phyloP scores from a whole-genome alignment of 805 yeast genomes.

The Starmerella bacillaris region DNA sequence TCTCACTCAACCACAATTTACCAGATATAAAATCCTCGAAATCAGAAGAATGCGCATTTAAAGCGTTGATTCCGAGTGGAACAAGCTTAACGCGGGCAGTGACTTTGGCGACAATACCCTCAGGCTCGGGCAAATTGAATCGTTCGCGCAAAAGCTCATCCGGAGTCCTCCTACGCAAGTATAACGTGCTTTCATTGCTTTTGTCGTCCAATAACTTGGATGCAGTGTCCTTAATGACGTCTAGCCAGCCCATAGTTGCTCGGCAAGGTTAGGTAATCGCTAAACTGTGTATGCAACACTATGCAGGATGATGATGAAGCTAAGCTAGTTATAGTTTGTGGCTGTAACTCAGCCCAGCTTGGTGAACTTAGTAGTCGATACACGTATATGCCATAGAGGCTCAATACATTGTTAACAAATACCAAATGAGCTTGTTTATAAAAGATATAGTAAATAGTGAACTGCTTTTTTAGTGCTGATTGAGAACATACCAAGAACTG shows the following conservation, averaged over 20 bases:
- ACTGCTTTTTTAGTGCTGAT: too few species aligned
- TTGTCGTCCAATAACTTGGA: slow-evolving; percentile 14
- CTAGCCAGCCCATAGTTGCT: slow-evolving; percentile 20
- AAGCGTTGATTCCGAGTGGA: slow-evolving; percentile 11
- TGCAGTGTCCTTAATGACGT: slow-evolving; percentile 13
- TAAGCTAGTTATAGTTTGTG: too few species aligned
- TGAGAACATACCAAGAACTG: too few species aligned
- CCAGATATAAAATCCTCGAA: slow-evolving; percentile 34
- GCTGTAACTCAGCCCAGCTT: too few species aligned
- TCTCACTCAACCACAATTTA: slow-evolving; percentile 50
- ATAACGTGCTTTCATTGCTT: slow-evolving; percentile 13
- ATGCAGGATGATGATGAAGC: too few species aligned
- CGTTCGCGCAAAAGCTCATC: slow-evolving; percentile 56
- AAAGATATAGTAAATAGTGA: too few species aligned
- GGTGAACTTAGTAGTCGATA: too few species aligned
- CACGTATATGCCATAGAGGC: too few species aligned
- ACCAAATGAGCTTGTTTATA: too few species aligned
- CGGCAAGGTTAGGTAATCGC: too few species aligned
- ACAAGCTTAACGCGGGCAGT: slow-evolving; percentile 13
- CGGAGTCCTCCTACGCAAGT: slow-evolving; percentile 30
- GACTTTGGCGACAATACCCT: slow-evolving; percentile 49
- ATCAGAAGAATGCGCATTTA: slow-evolving; percentile 4
- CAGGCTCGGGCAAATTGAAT: slow-evolving; percentile 55
- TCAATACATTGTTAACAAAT: too few species aligned
- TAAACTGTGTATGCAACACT: too few species aligned